Percentiles rank a stretch among this genome's conserved stretches.
phyloP scores from a whole-genome alignment of 2,329 filamentous ascomycete species.

The Hirsutella thompsonii region DNA sequence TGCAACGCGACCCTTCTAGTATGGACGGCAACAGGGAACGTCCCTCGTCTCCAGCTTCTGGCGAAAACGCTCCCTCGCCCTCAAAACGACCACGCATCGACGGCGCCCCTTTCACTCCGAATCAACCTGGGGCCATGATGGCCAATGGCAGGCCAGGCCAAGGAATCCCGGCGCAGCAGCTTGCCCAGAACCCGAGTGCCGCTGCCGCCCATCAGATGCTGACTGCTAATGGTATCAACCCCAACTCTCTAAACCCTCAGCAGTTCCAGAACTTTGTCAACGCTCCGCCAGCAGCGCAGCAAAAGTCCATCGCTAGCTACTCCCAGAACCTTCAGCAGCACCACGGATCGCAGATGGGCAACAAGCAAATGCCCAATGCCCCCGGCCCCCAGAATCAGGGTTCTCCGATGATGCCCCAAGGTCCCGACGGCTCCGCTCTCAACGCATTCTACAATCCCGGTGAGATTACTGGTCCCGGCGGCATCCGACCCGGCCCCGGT shows the following conservation, averaged over 20 bases:
- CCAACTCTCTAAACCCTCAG: constrained; percentile 56
- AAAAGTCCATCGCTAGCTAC: constrained; percentile 81
- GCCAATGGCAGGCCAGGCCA: constrained; percentile 59
- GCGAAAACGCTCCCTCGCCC: constrained; percentile 82
- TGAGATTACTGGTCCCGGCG: constrained; percentile 43
- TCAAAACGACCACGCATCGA: constrained; percentile 79
- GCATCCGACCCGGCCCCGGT: constrained; percentile 43
- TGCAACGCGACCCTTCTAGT: constrained; percentile 78
- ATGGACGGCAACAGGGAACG: constrained; percentile 77
- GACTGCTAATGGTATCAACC: constrained; percentile 60
- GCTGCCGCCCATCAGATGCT: constrained; percentile 47
- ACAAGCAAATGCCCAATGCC: constrained; percentile 65
- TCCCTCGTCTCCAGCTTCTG: constrained; percentile 68
- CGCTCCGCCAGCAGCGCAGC: constrained; percentile 48
- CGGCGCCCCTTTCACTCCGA: constrained; percentile 57
- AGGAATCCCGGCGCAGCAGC: constrained; percentile 60
- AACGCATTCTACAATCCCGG: constrained; percentile 49
- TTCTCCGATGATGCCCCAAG: constrained; percentile 69
- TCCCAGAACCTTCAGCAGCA: constrained; percentile 73
- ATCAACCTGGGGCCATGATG: constrained; percentile 52
- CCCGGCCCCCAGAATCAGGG: constrained; percentile 61
- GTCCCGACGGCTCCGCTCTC: constrained; percentile 49
- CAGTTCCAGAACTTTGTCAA: constrained; percentile 57
- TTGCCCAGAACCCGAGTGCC: constrained; percentile 37
- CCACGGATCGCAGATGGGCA: constrained; percentile 68